Percentiles rank a stretch among this genome's conserved stretches.
Evolutionary conservation across 2,329 filamentous ascomycete genomes (phyloP).

Genomic region (Metarhizium album): DNA sequence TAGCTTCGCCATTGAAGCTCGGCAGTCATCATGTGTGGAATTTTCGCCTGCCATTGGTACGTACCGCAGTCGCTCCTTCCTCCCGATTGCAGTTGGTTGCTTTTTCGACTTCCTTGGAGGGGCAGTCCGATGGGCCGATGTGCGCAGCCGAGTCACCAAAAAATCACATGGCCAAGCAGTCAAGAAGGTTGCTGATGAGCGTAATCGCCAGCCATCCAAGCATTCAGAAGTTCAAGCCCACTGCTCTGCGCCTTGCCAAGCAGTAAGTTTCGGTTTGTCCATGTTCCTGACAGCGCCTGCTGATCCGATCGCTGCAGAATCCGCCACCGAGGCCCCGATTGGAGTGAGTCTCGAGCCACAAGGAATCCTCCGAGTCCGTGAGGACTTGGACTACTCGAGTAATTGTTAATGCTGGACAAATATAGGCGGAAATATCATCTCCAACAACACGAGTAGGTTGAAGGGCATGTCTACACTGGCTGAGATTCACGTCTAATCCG

Average conservation of each 20-base stretch:
- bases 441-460: constrained; percentile 77
- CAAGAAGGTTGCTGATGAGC: constrained; percentile 7
- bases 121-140: constrained; percentile 14
- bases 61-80: constrained; percentile 22
- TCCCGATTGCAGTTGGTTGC: not conserved
- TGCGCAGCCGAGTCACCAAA: constrained; percentile 2
- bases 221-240: constrained; percentile 93
- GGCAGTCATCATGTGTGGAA: constrained; percentile 74
- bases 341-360: constrained; percentile 58
- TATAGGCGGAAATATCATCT: constrained; percentile 75
- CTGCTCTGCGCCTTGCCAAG: constrained; percentile 85
- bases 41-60: constrained; percentile 89
- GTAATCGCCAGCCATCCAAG: constrained; percentile 60
- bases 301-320: constrained; percentile 43
- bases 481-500: not conserved
- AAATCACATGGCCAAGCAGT: constrained; percentile 19
- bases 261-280: constrained; percentile 47
- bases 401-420: constrained; percentile 1
- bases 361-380: not conserved
- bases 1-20: constrained; percentile 1
- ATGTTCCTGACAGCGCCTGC: not conserved
- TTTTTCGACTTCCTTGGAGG: constrained; percentile 15
- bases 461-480: not conserved
- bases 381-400: not conserved
- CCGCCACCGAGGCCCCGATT: constrained; percentile 94